Evolutionary conservation across 495 filamentous ascomycete genomes (phyloP), one percentile per base, ranked within the genome.

Genomic region (Talaromyces borbonicus): DNA sequence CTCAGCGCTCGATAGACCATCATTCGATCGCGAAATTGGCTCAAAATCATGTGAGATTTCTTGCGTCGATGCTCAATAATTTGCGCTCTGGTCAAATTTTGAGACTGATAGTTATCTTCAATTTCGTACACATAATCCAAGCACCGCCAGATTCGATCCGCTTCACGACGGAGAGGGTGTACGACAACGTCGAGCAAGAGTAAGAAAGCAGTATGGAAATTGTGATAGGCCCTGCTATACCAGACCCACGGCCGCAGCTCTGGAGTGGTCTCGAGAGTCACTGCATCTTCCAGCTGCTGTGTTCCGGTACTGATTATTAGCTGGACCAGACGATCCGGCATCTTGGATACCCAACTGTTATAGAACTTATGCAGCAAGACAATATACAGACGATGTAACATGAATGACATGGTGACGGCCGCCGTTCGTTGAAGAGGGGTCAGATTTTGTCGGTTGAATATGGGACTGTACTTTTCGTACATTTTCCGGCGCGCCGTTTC

Each of bases 361-460:
- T 80, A 73, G 36, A 79, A 87, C 3, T 75, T 75, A 52, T 84
- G 75, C 23, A 87, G 61, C 20, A 83, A 64, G 69, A 80, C 78
- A 56, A 80, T 67, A 53, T 83, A 71, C 40, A 83, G 65, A 4
- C 79, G 71, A 42, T 69, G 66, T n/a, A 75, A 64, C n/a, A 81
- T 65, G 14, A 85, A 53, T 27, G 72, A 65, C 60, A 81, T 75
- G n/a, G 84, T 68, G 5, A 75, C 66, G 49, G 69, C 76, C 0
- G 75, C 73, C 43, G 75, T 72, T 35, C 66, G 63, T 45, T 86
- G 83, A 24, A 81, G n/a, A 12, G 38, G 33, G 5, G 47, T 58
- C 1, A 81, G 78, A 18, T 72, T 58, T 6, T 51, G 47, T 32
- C 75, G 72, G 56, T 84, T 65, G 14, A 86, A 56, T 38, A 81